Conservation (phyloP, 148 eudicot species). For the Selenicereus undatus region DNA sequence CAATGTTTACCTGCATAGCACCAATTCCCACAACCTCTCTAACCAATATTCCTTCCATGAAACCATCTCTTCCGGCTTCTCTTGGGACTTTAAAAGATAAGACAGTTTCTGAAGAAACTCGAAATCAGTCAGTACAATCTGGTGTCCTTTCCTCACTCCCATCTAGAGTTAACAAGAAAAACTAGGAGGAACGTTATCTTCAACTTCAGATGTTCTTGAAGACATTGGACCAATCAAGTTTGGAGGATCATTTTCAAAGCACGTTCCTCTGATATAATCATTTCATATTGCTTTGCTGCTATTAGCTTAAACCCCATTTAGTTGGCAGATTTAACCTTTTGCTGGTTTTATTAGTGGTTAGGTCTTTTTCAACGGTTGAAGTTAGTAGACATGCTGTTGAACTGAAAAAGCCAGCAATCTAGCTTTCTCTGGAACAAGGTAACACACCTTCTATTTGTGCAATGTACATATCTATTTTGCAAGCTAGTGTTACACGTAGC, state of each 20-base stretch:
- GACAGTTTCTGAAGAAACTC: conserved; percentile 26
- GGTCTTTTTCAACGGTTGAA: conserved; percentile 70
- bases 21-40: conserved; percentile 36
- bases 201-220: conserved; percentile 61
- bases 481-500: not conserved
- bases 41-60: conserved; percentile 40
- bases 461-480: not conserved
- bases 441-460: conserved; percentile 14
- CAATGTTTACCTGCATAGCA: conserved; percentile 34
- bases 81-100: conserved; percentile 31
- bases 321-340: conserved; percentile 5
- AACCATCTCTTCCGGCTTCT: conserved; percentile 41
- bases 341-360: conserved; percentile 56
- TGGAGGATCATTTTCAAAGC: conserved; percentile 69
- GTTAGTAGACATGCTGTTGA: conserved; percentile 80
- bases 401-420: conserved; percentile 79
- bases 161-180: conserved; percentile 35
- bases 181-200: conserved; percentile 74
- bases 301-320: not conserved
- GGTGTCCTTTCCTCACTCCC: conserved; percentile 26
- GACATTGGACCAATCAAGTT: conserved; percentile 63
- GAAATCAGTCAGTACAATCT: conserved; percentile 26
- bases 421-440: conserved; percentile 91
- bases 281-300: conserved; percentile 2
- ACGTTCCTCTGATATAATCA: conserved; percentile 25